These are phyloP conservation scores for Chimonanthus salicifolius DNA, from an alignment of 164 flowering plant genomes.

Conservation along the genomic window DNA sequence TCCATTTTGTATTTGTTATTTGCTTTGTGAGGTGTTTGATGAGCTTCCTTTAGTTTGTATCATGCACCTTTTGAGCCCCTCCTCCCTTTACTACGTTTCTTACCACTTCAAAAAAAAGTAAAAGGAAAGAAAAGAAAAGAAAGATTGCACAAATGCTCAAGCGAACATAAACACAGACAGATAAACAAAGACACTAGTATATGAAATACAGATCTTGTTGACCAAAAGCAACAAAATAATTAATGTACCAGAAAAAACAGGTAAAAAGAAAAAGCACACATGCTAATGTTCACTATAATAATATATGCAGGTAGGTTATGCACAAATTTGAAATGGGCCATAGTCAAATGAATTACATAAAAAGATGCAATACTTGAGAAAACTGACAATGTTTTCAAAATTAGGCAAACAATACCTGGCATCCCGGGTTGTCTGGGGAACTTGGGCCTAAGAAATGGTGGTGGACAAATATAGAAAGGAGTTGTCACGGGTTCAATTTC, in stretches of 20 bases:
- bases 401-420: conserved; percentile 37
- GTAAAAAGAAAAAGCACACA: too few species aligned
- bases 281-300: neutral
- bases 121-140: too few species aligned
- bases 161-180: neutral
- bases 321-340: neutral
- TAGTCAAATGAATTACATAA: too few species aligned
- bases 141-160: neutral
- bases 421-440: conserved; percentile 69
- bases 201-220: neutral
- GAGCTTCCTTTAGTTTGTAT: too few species aligned
- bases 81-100: too few species aligned
- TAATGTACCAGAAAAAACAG: neutral
- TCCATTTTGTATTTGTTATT: too few species aligned
- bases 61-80: too few species aligned
- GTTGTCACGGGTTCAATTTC: conserved; percentile 90
- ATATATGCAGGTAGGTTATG: neutral
- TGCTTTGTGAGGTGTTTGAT: too few species aligned
- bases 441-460: conserved; percentile 90
- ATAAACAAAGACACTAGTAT: neutral
- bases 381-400: neutral
- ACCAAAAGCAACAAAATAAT: neutral
- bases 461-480: conserved; percentile 92
- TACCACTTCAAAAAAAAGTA: too few species aligned
- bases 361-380: neutral